Evolutionary conservation across 2,329 filamentous ascomycete species (phyloP).

Genomic region (Fusarium compactum): DNA sequence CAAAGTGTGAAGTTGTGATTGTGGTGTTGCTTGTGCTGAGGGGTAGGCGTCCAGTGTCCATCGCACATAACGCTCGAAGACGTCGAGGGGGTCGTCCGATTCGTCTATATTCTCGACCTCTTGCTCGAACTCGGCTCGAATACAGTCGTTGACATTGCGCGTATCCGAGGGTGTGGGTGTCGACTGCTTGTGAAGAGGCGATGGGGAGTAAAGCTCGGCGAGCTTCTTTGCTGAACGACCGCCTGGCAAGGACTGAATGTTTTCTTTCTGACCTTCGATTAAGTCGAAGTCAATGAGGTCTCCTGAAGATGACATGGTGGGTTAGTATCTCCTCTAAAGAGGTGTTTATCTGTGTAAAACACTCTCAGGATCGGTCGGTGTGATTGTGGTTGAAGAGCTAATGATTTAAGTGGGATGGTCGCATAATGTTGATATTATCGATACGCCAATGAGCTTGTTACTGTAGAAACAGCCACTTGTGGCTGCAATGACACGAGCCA

Average conservation of each 20-base stretch:
- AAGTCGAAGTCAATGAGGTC: conserved; percentile 84
- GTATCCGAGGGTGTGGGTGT: conserved; percentile 78
- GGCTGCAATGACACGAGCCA: conserved; percentile 2
- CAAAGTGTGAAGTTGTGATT: conserved; percentile 89
- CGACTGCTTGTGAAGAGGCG: conserved; percentile 67
- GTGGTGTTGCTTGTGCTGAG: conserved; percentile 88
- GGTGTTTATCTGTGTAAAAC: conserved; percentile 19
- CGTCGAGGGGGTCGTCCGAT: conserved; percentile 92
- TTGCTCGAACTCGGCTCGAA: conserved; percentile 85
- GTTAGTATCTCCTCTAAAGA: conserved; percentile 41
- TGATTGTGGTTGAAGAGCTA: conserved; percentile 26
- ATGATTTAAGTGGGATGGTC: conserved; percentile 17
- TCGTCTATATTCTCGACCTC: conserved; percentile 84
- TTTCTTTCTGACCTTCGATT: conserved; percentile 97
- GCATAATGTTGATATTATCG: conserved; percentile 27
- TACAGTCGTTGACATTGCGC: conserved; percentile 80
- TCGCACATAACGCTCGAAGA: conserved; percentile 96
- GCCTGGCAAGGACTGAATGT: conserved; percentile 92
- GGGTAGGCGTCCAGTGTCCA: conserved; percentile 98
- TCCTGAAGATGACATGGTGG: conserved; percentile 61
- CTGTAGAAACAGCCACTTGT: conserved; percentile 45
- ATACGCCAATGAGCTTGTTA: conserved; percentile 30
- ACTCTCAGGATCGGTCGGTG: conserved; percentile 28
- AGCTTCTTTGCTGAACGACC: conserved; percentile 90
- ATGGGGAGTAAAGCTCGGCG: conserved; percentile 81